These are phyloP conservation scores for Dothideomycetes sp. DNA, from an alignment of 2,329 filamentous ascomycete genomes.

Conservation along the genomic window DNA sequence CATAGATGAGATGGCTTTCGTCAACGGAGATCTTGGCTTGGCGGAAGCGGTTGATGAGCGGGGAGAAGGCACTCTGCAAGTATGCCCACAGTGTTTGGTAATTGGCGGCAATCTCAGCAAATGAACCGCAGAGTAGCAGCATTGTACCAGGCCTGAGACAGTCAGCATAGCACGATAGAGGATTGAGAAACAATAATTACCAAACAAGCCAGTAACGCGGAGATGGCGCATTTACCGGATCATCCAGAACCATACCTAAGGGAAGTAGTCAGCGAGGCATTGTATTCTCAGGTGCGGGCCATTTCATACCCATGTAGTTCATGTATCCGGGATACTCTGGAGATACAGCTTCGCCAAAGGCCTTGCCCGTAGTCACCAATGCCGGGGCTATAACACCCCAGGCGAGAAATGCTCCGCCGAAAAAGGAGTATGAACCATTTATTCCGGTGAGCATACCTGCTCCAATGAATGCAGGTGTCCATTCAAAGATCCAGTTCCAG, in stretches of 20 bases:
- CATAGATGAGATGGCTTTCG: slow-evolving; percentile 34
- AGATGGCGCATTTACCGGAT: too few species aligned
- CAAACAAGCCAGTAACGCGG: too few species aligned
- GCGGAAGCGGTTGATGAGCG: neutral
- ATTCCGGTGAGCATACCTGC: slow-evolving; percentile 46
- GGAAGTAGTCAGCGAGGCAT: slow-evolving; percentile 37
- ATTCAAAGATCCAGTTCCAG: slow-evolving; percentile 51
- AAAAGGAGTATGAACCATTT: slow-evolving; percentile 48
- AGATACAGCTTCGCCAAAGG: slow-evolving; percentile 29
- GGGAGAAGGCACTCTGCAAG: neutral
- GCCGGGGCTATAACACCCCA: slow-evolving; percentile 47
- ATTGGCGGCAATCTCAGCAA: slow-evolving; percentile 23
- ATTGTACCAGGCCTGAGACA: slow-evolving; percentile 37
- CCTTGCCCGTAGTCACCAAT: slow-evolving; percentile 39
- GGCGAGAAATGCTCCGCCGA: slow-evolving; percentile 41
- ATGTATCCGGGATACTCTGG: slow-evolving; percentile 25
- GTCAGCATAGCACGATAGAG: too few species aligned
- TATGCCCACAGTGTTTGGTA: slow-evolving; percentile 23
- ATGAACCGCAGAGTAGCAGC: slow-evolving; percentile 32
- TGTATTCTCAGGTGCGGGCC: slow-evolving; percentile 17
- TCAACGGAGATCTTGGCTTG: slow-evolving; percentile 10
- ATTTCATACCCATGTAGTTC: slow-evolving; percentile 24
- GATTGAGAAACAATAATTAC: too few species aligned
- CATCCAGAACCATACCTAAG: too few species aligned
- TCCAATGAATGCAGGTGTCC: slow-evolving; percentile 50